Conservation (phyloP, 2,329 filamentous ascomycete species). For the Fusarium robinianum region DNA sequence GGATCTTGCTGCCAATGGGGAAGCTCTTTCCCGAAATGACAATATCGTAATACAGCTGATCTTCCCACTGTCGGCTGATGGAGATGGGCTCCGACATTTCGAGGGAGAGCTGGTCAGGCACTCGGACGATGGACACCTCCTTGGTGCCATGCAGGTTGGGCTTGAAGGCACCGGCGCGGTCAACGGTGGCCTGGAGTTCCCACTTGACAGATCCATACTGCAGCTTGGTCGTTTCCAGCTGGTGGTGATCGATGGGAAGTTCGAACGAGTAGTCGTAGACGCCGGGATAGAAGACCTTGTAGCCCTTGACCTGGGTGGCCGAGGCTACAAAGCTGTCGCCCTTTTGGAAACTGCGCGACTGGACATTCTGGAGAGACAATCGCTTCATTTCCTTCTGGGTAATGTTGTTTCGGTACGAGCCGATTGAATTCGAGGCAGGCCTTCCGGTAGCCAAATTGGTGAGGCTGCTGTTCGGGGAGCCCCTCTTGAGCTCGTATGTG, state of each 20-base stretch:
- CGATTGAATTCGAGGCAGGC: constrained; percentile 26
- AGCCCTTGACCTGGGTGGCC: constrained; percentile 67
- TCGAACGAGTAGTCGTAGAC: constrained; percentile 75
- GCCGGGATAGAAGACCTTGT: constrained; percentile 82
- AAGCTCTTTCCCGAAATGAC: constrained; percentile 96
- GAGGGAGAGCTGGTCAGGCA: constrained; percentile 84
- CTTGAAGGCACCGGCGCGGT: constrained; percentile 87
- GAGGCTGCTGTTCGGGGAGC: constrained; percentile 42
- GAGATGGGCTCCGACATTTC: constrained; percentile 93
- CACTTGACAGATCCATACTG: constrained; percentile 87
- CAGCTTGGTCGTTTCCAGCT: constrained; percentile 86
- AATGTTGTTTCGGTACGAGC: constrained; percentile 36
- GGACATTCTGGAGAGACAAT: constrained; percentile 77
- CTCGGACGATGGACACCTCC: constrained; percentile 81
- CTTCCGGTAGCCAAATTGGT: constrained; percentile 38
- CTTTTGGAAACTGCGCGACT: constrained; percentile 84
- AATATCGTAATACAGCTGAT: constrained; percentile 94
- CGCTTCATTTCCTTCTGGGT: constrained; percentile 62
- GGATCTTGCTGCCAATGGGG: constrained; percentile 82
- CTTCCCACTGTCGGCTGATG: constrained; percentile 92
- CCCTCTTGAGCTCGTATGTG: constrained; percentile 54
- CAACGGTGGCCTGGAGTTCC: constrained; percentile 82
- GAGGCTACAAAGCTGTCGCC: constrained; percentile 71
- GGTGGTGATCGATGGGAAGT: constrained; percentile 83
- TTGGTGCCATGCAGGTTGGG: constrained; percentile 82